phyloP scores from a whole-genome alignment of 352 stramenopile genomes.

The Hyaloperonospora arabidopsidis region DNA sequence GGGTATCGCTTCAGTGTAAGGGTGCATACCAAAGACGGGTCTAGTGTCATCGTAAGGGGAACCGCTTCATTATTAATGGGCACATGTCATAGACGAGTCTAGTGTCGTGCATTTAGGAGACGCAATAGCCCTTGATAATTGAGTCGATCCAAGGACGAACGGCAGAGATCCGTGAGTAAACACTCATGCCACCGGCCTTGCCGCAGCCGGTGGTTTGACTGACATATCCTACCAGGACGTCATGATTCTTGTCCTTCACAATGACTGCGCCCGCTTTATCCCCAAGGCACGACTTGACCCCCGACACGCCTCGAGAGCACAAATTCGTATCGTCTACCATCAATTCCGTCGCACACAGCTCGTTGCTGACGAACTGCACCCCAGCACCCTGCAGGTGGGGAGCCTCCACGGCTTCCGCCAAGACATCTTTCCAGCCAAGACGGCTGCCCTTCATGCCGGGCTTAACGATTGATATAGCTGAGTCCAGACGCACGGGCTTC shows the following conservation, averaged over 20 bases:
- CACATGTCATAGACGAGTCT: too few species aligned
- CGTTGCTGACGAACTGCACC: slow-evolving; percentile 36
- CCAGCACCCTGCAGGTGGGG: slow-evolving; percentile 35
- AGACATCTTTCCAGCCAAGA: slow-evolving; percentile 38
- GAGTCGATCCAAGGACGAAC: slow-evolving; percentile 42
- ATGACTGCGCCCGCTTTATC: slow-evolving; percentile 50
- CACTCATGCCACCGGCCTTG: slow-evolving; percentile 32
- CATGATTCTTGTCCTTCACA: slow-evolving; percentile 19
- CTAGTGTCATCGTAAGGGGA: too few species aligned
- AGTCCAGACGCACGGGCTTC: slow-evolving; percentile 29
- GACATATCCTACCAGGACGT: slow-evolving; percentile 44
- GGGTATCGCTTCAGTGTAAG: too few species aligned
- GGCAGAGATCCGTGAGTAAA: slow-evolving; percentile 48
- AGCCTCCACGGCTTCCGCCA: slow-evolving; percentile 30
- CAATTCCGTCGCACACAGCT: slow-evolving; percentile 28
- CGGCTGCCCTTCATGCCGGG: slow-evolving; percentile 25
- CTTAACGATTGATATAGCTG: slow-evolving; percentile 26
- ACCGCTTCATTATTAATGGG: too few species aligned
- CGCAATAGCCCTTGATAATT: slow-evolving; percentile 22
- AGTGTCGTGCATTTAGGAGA: slow-evolving; percentile 17
- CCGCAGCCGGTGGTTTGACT: slow-evolving; percentile 47
- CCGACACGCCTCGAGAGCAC: slow-evolving; percentile 39
- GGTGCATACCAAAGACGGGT: too few species aligned
- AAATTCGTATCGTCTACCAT: slow-evolving; percentile 34
- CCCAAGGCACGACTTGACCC: slow-evolving; percentile 47